phyloP scores from a whole-genome alignment of 495 filamentous ascomycete species.

The Clavariopsis aquatica region DNA sequence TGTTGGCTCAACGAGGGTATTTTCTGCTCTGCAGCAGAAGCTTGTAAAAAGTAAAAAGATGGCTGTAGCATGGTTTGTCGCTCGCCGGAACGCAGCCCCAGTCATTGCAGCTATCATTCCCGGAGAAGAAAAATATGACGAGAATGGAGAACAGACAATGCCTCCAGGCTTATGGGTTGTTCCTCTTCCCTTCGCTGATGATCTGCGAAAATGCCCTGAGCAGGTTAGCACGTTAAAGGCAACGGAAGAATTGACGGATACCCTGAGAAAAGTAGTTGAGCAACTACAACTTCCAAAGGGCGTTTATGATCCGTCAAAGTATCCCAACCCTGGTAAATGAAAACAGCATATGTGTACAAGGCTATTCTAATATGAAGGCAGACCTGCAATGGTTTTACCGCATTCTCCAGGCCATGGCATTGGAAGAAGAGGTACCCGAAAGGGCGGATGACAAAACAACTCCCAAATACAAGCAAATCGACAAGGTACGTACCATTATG shows the following conservation, averaged over 20 bases:
- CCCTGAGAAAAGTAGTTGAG: slow-evolving; percentile 77
- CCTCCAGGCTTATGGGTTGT: slow-evolving; percentile 89
- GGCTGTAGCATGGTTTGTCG: slow-evolving; percentile 85
- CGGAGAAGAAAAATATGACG: slow-evolving; percentile 65
- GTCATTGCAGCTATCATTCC: slow-evolving; percentile 79
- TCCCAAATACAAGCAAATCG: slow-evolving; percentile 79
- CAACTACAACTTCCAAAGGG: slow-evolving; percentile 89
- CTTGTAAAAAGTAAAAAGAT: slow-evolving; percentile 75
- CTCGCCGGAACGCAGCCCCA: slow-evolving; percentile 76
- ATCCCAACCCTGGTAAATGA: slow-evolving; percentile 71
- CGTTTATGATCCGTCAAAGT: slow-evolving; percentile 77
- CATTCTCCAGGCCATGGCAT: slow-evolving; percentile 85
- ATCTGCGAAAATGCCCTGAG: slow-evolving; percentile 75
- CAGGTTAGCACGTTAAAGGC: slow-evolving; percentile 55
- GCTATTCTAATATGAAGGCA: not conserved
- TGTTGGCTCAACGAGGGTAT: slow-evolving; percentile 88
- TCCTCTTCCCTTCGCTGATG: slow-evolving; percentile 87
- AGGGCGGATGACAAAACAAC: slow-evolving; percentile 78
- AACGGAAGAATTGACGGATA: slow-evolving; percentile 70
- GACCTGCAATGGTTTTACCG: slow-evolving; percentile 97
- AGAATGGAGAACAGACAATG: slow-evolving; percentile 64
- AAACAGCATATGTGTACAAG: slow-evolving; percentile 40
- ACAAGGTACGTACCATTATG: slow-evolving; percentile 59
- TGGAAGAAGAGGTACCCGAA: slow-evolving; percentile 89
- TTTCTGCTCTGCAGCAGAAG: slow-evolving; percentile 86